Conservation (phyloP, 2,329 filamentous ascomycete genomes). For the Microdochium paspali region DNA sequence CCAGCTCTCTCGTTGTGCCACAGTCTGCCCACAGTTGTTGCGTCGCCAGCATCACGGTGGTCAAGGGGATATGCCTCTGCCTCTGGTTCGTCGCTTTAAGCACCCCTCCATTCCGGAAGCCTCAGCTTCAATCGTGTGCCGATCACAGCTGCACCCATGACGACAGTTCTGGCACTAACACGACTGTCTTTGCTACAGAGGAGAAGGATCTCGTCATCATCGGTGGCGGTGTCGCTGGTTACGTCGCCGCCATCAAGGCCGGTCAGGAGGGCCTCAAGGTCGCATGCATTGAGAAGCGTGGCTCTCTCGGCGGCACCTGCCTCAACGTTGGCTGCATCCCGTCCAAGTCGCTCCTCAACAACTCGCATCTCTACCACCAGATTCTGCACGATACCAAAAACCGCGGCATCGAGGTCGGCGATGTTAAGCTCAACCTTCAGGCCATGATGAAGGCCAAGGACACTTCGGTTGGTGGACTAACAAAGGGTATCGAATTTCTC, state of each 20-base stretch:
- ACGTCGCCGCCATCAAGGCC: constrained; percentile 98
- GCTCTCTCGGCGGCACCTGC: constrained; percentile 89
- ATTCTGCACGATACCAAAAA: constrained; percentile 94
- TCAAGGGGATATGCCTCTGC: constrained; percentile 50
- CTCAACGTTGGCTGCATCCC: constrained; percentile 99
- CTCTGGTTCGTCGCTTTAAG: constrained; percentile 33
- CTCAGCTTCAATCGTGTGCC: background rate
- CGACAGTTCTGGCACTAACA: constrained; percentile 30
- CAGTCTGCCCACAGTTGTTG: constrained; percentile 37
- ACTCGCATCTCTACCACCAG: constrained; percentile 96
- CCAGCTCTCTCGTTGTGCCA: background rate
- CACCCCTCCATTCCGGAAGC: background rate
- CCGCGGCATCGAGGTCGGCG: constrained; percentile 93
- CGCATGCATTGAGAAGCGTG: constrained; percentile 96
- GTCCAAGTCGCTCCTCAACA: constrained; percentile 98
- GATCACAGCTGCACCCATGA: no score
- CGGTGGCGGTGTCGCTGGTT: constrained; percentile 94
- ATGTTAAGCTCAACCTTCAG: constrained; percentile 90
- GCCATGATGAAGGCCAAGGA: constrained; percentile 99
- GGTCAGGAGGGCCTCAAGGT: constrained; percentile 97
- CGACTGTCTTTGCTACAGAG: constrained; percentile 47
- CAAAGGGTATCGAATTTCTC: constrained; percentile 95
- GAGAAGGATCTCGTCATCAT: constrained; percentile 98
- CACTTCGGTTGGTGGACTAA: constrained; percentile 75
- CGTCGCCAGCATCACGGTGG: constrained; percentile 41